Conservation (phyloP, 148 eudicot species). For the Camellia japonica region DNA sequence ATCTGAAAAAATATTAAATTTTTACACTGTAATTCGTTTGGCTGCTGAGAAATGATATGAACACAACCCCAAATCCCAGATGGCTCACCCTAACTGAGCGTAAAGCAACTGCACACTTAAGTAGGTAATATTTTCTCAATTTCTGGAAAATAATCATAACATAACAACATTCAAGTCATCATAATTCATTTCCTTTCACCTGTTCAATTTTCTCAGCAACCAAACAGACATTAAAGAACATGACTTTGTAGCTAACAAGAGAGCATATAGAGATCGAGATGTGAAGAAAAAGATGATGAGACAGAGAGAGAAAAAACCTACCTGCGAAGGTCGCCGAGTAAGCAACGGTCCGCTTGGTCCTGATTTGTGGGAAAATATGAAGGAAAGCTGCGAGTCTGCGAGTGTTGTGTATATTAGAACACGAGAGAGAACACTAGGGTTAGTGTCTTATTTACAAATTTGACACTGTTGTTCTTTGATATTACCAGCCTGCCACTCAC, state of each 20-base stretch:
- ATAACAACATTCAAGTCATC: background rate
- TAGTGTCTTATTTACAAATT: background rate
- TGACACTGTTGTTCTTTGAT: background rate
- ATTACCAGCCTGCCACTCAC: slow-evolving; percentile 4
- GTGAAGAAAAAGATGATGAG: background rate
- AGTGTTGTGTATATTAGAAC: background rate
- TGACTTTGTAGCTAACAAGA: background rate
- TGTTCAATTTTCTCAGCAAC: background rate
- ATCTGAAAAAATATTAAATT: background rate
- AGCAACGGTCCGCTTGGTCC: background rate
- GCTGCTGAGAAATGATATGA: background rate
- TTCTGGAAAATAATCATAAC: background rate
- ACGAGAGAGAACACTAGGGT: slow-evolving; percentile 1
- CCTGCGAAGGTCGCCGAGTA: slow-evolving; percentile 1
- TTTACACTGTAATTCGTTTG: background rate
- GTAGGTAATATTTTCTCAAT: background rate
- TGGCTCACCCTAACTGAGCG: background rate
- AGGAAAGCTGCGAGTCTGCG: background rate
- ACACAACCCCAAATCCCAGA: background rate
- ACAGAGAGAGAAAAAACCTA: background rate
- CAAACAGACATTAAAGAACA: background rate
- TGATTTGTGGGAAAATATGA: background rate
- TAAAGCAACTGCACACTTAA: background rate
- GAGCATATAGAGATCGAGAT: background rate
- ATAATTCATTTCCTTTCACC: background rate